Conservation (phyloP, 2,329 filamentous ascomycete genomes). For the Diaporthe batatas region DNA sequence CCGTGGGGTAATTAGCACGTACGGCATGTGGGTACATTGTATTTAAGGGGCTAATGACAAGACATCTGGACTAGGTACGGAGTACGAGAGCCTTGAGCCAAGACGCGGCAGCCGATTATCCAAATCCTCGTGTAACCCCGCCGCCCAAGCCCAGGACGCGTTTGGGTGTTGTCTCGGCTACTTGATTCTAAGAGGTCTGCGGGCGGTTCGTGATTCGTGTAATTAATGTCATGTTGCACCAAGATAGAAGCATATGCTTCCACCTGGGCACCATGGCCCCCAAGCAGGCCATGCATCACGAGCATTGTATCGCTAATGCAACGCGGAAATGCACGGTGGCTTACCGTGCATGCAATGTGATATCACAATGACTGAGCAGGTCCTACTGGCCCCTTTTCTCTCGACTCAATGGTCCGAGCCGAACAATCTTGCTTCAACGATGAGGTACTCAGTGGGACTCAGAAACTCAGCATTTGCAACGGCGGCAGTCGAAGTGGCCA, state of each 20-base stretch:
- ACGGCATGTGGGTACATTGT: too few species aligned
- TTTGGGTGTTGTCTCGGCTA: background rate
- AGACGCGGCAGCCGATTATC: fast-evolving
- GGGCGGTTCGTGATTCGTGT: background rate
- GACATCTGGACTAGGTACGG: background rate
- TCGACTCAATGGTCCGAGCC: too few species aligned
- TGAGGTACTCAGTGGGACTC: background rate
- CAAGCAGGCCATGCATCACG: background rate
- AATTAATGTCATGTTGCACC: background rate
- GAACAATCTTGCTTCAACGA: background rate
- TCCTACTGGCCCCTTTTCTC: background rate
- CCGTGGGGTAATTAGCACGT: too few species aligned
- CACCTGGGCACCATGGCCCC: background rate
- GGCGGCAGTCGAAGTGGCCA: background rate
- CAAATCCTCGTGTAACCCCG: fast-evolving
- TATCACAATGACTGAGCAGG: background rate
- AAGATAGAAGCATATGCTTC: background rate
- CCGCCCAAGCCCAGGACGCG: background rate
- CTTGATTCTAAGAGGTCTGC: background rate
- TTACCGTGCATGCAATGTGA: background rate
- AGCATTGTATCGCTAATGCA: background rate
- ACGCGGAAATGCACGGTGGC: background rate
- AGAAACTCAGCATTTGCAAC: too few species aligned
- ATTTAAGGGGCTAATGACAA: too few species aligned
- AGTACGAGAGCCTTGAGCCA: background rate